These are phyloP conservation scores for Fusarium concolor DNA, from an alignment of 2,329 filamentous ascomycete genomes.

Conservation along the genomic window DNA sequence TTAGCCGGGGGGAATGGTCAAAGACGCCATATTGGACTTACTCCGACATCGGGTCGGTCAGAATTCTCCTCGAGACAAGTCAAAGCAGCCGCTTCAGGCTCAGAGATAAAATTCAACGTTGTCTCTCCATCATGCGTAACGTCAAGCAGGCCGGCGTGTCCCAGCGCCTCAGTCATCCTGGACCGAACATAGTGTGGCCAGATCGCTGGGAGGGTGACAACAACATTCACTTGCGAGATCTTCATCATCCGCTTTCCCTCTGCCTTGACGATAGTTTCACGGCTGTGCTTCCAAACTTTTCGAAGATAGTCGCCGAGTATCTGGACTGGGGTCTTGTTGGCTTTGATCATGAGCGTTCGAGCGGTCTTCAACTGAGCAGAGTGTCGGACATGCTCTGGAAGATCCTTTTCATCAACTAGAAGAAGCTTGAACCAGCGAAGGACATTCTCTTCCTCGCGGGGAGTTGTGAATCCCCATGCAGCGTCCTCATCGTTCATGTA, in stretches of 20 bases:
- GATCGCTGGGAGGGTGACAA: slow-evolving; percentile 60
- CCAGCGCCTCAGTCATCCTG: slow-evolving; percentile 53
- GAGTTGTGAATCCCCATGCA: slow-evolving; percentile 52
- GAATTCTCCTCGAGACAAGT: slow-evolving; percentile 49
- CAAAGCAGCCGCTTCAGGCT: slow-evolving; percentile 61
- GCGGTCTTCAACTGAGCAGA: slow-evolving; percentile 42
- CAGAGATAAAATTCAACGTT: slow-evolving; percentile 52
- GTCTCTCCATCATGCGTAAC: slow-evolving; percentile 47
- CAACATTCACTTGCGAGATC: slow-evolving; percentile 36
- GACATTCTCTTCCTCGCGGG: slow-evolving; percentile 30
- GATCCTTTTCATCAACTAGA: slow-evolving; percentile 52
- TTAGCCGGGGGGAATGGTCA: neutral
- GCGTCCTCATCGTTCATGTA: neutral
- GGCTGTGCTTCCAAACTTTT: slow-evolving; percentile 50
- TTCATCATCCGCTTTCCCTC: slow-evolving; percentile 28
- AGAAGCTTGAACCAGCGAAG: slow-evolving; percentile 59
- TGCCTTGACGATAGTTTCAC: slow-evolving; percentile 43
- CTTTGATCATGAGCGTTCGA: neutral
- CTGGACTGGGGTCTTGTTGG: slow-evolving; percentile 45
- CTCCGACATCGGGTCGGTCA: slow-evolving; percentile 38
- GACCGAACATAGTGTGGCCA: slow-evolving; percentile 56
- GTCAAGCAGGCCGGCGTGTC: slow-evolving; percentile 52
- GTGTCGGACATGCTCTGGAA: slow-evolving; percentile 42
- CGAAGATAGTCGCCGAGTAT: slow-evolving; percentile 51
- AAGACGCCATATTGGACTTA: slow-evolving; percentile 1